Evolutionary conservation across 2,329 filamentous ascomycete genomes (phyloP).

Genomic region (Cercospora sp.): DNA sequence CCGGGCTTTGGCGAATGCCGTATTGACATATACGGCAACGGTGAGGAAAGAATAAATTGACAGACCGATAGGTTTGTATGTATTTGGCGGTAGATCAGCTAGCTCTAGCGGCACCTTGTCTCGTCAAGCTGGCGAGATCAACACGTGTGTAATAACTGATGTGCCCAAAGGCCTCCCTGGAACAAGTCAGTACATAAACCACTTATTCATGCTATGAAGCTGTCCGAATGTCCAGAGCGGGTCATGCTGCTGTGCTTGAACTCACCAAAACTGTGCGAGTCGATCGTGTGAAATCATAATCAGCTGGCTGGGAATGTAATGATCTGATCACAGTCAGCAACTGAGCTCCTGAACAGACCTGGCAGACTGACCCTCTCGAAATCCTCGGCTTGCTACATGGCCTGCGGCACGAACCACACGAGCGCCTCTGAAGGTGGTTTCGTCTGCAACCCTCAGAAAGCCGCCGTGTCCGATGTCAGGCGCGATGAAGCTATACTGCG

Average conservation of each 20-base stretch:
- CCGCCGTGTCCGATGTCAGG: slow-evolving; percentile 72
- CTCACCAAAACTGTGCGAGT: slow-evolving; percentile 53
- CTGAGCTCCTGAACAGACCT: not conserved
- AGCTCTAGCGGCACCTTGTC: not conserved
- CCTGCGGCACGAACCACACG: slow-evolving; percentile 71
- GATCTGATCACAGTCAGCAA: slow-evolving; percentile 54
- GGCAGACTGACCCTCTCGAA: slow-evolving; percentile 61
- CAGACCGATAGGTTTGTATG: not conserved
- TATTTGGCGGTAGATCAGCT: not conserved
- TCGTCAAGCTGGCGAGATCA: slow-evolving; percentile 43
- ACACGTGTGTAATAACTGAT: slow-evolving; percentile 52
- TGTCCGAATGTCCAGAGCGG: not conserved
- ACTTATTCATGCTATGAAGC: not conserved
- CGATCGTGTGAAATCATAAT: slow-evolving; percentile 75
- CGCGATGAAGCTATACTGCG: slow-evolving; percentile 77
- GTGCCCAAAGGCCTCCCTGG: slow-evolving; percentile 66
- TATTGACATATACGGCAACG: not conserved
- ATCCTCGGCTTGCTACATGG: slow-evolving; percentile 74
- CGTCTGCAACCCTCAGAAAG: slow-evolving; percentile 62
- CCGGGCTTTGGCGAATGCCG: not conserved
- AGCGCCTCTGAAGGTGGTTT: slow-evolving; percentile 67
- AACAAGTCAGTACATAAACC: slow-evolving; percentile 52
- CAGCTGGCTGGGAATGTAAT: slow-evolving; percentile 72
- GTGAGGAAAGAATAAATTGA: not conserved
- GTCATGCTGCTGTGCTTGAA: not conserved